Base-by-base conservation (phyloP, 305 asterid species). In the Solanum aculeatissimum region DNA sequence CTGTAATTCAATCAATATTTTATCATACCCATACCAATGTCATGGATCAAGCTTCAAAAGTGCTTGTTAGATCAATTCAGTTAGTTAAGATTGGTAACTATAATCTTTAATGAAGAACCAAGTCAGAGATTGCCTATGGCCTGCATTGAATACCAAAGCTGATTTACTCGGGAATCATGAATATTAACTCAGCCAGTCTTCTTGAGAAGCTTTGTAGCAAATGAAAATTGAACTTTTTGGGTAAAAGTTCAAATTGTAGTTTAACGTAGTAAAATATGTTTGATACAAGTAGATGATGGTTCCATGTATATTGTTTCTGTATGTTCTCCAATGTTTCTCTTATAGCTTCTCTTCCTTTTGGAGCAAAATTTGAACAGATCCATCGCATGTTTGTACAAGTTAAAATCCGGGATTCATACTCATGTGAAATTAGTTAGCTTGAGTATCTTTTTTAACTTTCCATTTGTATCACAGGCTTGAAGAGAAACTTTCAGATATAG, bases 401-500 rank as follows among this genome's bases (percentile, higher is more conserved):
- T 49, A 63, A 58, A 42, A 3, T 42, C 15, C 25, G 14, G 4
- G 55, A 32, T 68, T 83, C 51, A n/a, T 53, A 19, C 47, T 83
- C 54, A 63, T 18, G 57, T 83, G 85, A 69, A 65, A 58, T 69
- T 47, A 47, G 62, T 47, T 66, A 53, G 74, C 35, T 55, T 88
- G 84, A 13, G 83, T 68, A 55, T 77, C 70, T 88, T 77, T 78
- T 84, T 84, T 29, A 51, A 77, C 82, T 58, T 58, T 83, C 53
- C 82, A 49, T 87, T 82, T 83, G 83, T 66, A 82, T 82, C 83
- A 84, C 89, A 95, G 98, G 75, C 95, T 95, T 45, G 91, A 93
- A 91, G 98, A 94, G 86, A 95, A 93, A 87, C 68, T 93, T 83
- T 88, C 93, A 6, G 98, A 93, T 82, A 89, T 93, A 87, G 96